Evolutionary conservation across 2,329 filamentous ascomycete genomes (phyloP).

Genomic region (Neopestalotiopsis sp.): DNA sequence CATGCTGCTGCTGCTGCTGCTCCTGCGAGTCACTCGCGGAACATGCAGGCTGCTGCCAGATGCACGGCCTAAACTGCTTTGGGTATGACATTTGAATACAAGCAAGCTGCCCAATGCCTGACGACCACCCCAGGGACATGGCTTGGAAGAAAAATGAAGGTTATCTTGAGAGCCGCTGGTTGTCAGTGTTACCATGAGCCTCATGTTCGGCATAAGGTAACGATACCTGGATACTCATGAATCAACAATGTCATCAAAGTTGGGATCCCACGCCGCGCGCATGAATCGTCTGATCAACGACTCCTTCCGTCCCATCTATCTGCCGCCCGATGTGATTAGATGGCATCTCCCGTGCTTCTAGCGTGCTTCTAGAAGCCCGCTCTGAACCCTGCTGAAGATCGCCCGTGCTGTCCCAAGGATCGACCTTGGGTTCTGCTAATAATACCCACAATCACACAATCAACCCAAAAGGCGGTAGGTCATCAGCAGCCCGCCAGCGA

Average conservation of each 20-base stretch:
- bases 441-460: slow-evolving; percentile 1
- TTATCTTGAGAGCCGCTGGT: background rate
- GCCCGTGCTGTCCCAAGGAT: slow-evolving; percentile 12
- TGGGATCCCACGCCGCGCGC: background rate
- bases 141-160: background rate
- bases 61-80: background rate
- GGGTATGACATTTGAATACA: background rate
- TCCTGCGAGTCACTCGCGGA: background rate
- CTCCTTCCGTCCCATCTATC: background rate
- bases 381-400: slow-evolving; percentile 17
- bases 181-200: background rate
- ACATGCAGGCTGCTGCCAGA: background rate
- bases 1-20: background rate
- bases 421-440: slow-evolving; percentile 11
- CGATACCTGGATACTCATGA: background rate
- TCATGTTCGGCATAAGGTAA: background rate
- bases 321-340: slow-evolving; percentile 15
- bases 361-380: slow-evolving; percentile 12
- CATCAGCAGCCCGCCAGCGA: background rate
- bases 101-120: background rate
- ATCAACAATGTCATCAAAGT: background rate
- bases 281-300: slow-evolving; percentile 12
- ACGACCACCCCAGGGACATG: background rate
- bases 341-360: slow-evolving; percentile 14
- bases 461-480: slow-evolving; percentile 3